These are phyloP conservation scores for Lichtheimia ornata DNA, from an alignment of 371 early-diverging fungal genomes.

Conservation along the genomic window DNA sequence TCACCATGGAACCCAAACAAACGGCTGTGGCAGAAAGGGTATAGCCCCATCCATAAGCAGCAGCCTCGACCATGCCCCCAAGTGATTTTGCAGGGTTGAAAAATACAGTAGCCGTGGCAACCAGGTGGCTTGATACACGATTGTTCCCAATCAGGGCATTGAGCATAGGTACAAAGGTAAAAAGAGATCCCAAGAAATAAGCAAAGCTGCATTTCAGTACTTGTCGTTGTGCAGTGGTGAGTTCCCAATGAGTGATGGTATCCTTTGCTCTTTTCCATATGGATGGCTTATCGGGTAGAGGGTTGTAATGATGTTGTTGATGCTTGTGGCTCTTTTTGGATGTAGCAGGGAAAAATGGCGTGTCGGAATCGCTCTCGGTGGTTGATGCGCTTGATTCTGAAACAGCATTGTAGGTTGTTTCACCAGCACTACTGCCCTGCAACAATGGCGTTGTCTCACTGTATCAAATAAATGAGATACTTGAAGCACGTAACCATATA, in stretches of 20 bases:
- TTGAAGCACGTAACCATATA: not conserved
- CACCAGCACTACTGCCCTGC: not conserved
- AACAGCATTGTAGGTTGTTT: constrained; percentile 5
- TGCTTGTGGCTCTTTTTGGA: too few species aligned
- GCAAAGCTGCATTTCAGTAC: constrained; percentile 68
- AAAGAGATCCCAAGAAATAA: constrained; percentile 60
- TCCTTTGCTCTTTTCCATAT: too few species aligned
- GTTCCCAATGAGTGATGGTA: not conserved
- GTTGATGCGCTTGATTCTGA: constrained; percentile 7
- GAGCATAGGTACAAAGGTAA: constrained; percentile 63
- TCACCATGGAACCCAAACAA: constrained; percentile 54
- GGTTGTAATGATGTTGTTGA: too few species aligned
- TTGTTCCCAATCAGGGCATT: constrained; percentile 49
- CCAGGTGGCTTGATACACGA: constrained; percentile 59
- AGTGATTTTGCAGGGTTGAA: constrained; percentile 70
- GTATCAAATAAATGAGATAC: not conserved
- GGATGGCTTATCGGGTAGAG: too few species aligned
- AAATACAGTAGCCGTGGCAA: constrained; percentile 67
- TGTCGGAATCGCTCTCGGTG: constrained; percentile 7
- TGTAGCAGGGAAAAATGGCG: constrained; percentile 1
- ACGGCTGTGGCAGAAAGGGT: constrained; percentile 51
- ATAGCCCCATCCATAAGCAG: constrained; percentile 59
- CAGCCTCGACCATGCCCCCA: constrained; percentile 72
- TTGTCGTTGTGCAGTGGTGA: constrained; percentile 38
- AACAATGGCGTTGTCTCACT: constrained; percentile 13